phyloP scores from a whole-genome alignment of 1,284 basidiomycete genomes.

The Athelia sp. region DNA sequence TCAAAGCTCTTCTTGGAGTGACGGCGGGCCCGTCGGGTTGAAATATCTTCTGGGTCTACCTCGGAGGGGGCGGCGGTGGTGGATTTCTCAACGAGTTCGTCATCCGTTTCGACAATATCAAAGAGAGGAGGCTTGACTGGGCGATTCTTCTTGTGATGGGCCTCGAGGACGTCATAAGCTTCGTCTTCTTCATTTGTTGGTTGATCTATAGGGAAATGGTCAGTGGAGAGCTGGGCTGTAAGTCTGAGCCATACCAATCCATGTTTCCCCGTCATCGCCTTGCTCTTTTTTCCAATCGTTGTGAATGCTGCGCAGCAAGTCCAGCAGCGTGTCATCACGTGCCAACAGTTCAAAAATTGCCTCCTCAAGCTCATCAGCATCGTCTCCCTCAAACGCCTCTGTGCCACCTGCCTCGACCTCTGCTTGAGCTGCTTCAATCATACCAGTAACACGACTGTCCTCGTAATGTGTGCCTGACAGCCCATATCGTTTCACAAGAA shows the following conservation, averaged over 20 bases:
- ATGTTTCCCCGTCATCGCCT: neutral
- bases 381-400: neutral
- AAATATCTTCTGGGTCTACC: neutral
- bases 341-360: neutral
- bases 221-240: neutral
- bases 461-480: neutral
- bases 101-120: neutral
- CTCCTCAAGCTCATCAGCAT: neutral
- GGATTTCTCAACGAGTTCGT: neutral
- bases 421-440: neutral
- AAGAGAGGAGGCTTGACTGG: neutral
- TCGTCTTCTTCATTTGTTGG: neutral
- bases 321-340: neutral
- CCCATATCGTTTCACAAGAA: neutral
- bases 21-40: neutral
- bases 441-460: neutral
- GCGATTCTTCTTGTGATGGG: neutral
- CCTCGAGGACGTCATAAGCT: neutral
- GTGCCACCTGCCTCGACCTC: neutral
- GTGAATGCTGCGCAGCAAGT: neutral
- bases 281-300: neutral
- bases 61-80: neutral
- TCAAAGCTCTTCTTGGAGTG: neutral
- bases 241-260: neutral
- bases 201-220: neutral